phyloP scores from a whole-genome alignment of 1,139 yeast genomes.

The Candida glucosophila region DNA sequence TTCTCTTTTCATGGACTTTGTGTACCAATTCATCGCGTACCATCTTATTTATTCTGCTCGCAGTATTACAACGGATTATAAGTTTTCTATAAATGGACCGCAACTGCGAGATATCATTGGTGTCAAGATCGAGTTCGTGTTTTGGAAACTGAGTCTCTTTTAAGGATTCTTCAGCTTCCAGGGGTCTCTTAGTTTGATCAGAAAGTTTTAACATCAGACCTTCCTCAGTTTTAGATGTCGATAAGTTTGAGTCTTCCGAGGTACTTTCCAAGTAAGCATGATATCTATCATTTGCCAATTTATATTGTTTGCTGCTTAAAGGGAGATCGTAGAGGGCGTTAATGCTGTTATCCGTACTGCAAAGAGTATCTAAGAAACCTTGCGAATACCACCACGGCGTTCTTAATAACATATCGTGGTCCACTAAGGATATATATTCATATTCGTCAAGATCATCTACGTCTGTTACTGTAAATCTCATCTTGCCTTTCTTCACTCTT shows the following conservation, averaged over 20 bases:
- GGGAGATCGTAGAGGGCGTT: slow-evolving; percentile 18
- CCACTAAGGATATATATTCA: slow-evolving; percentile 20
- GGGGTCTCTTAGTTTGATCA: slow-evolving; percentile 1
- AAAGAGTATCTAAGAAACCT: slow-evolving; percentile 19
- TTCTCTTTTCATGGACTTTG: slow-evolving; percentile 29
- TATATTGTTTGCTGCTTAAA: slow-evolving; percentile 25
- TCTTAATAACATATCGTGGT: slow-evolving; percentile 25
- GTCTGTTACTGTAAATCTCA: slow-evolving; percentile 12
- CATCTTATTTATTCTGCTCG: slow-evolving; percentile 37
- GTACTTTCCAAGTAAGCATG: slow-evolving; percentile 12
- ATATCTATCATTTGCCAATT: slow-evolving; percentile 25
- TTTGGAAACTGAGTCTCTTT: too few relatives aligned
- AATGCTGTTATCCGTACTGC: slow-evolving; percentile 6
- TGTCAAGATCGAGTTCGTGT: slow-evolving; percentile 7
- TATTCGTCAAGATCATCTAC: slow-evolving; percentile 17
- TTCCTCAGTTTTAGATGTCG: not conserved
- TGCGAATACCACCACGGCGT: slow-evolving; percentile 39
- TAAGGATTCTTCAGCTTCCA: slow-evolving; percentile 3
- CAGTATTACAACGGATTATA: slow-evolving; percentile 26
- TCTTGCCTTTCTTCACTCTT: slow-evolving; percentile 15
- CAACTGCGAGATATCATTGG: slow-evolving; percentile 11
- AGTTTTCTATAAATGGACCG: slow-evolving; percentile 13
- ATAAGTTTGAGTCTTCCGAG: slow-evolving; percentile 1
- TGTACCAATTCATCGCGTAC: slow-evolving; percentile 34
- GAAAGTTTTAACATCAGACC: not conserved